Percentiles rank a stretch among this genome's conserved stretches.
Conservation (phyloP, 345 rosid genomes). For the Geranium brycei region DNA sequence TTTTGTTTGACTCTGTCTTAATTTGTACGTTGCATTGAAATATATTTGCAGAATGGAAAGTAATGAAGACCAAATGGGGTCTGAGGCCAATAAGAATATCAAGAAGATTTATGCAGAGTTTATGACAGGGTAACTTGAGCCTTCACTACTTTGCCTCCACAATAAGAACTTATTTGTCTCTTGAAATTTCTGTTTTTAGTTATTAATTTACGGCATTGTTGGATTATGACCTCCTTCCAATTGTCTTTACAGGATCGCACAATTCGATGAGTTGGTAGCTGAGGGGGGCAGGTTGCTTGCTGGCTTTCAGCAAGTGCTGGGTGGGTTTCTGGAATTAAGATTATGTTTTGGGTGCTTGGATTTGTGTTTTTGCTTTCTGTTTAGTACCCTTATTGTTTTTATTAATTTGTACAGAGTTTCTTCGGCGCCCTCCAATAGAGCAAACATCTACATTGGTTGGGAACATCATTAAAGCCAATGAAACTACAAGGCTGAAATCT, state of each 20-base stretch:
- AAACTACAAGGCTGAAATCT: slow-evolving; percentile 44
- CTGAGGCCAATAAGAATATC: too few species aligned
- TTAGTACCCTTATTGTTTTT: not conserved
- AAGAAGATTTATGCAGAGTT: too few species aligned
- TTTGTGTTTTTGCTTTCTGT: not conserved
- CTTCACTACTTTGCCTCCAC: too few species aligned
- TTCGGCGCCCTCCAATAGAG: slow-evolving; percentile 43
- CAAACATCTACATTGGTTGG: slow-evolving; percentile 33
- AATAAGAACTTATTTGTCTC: too few species aligned
- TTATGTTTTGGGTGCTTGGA: not conserved
- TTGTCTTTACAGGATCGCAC: slow-evolving; percentile 28
- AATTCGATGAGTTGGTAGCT: slow-evolving; percentile 46
- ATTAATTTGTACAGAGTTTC: slow-evolving; percentile 28
- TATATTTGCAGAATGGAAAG: too few species aligned
- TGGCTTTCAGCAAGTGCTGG: slow-evolving; percentile 43
- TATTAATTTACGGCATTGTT: too few species aligned
- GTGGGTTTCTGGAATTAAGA: slow-evolving; percentile 16
- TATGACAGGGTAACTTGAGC: too few species aligned
- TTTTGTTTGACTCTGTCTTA: too few species aligned
- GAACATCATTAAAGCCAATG: slow-evolving; percentile 42
- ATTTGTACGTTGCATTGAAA: too few species aligned
- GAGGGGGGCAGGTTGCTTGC: slow-evolving; percentile 33
- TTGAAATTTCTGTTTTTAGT: too few species aligned
- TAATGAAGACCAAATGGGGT: too few species aligned
- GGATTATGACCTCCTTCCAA: too few species aligned